phyloP scores from a whole-genome alignment of 352 stramenopile species.

The Paralagenidium karlingii region DNA sequence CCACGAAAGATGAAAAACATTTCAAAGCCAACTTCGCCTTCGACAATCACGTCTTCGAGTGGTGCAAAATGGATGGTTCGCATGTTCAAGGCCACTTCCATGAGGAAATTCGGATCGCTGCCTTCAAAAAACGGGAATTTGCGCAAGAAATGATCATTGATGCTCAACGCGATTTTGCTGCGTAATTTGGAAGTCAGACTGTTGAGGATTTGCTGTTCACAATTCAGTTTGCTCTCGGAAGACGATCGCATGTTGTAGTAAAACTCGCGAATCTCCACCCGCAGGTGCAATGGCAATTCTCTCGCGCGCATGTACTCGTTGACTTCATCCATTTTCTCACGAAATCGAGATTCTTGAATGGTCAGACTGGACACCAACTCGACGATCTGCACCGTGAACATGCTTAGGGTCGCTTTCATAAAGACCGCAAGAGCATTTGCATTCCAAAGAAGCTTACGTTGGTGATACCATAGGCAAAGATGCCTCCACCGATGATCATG shows the following conservation, averaged over 20 bases:
- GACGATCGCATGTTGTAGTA: constrained; percentile 62
- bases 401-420: not conserved
- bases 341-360: constrained; percentile 43
- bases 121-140: constrained; percentile 71
- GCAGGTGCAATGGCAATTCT: constrained; percentile 46
- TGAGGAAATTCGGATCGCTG: constrained; percentile 62
- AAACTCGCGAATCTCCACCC: constrained; percentile 67
- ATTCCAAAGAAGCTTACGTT: constrained; percentile 24
- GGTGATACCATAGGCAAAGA: constrained; percentile 72
- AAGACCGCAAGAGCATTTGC: not conserved
- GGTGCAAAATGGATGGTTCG: constrained; percentile 61
- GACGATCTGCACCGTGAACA: constrained; percentile 51
- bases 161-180: constrained; percentile 63
- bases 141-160: constrained; percentile 63
- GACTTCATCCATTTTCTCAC: constrained; percentile 60
- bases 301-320: constrained; percentile 74
- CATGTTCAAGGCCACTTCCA: constrained; percentile 68
- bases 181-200: constrained; percentile 56
- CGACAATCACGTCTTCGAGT: constrained; percentile 46
- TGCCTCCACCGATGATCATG: constrained; percentile 53
- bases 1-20: constrained; percentile 72
- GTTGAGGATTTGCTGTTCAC: constrained; percentile 40
- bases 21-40: constrained; percentile 53
- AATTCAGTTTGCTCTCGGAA: constrained; percentile 47
- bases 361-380: constrained; percentile 61